Base-by-base conservation (phyloP, 768 basidiomycete species). In the Suillus ampliporus region DNA sequence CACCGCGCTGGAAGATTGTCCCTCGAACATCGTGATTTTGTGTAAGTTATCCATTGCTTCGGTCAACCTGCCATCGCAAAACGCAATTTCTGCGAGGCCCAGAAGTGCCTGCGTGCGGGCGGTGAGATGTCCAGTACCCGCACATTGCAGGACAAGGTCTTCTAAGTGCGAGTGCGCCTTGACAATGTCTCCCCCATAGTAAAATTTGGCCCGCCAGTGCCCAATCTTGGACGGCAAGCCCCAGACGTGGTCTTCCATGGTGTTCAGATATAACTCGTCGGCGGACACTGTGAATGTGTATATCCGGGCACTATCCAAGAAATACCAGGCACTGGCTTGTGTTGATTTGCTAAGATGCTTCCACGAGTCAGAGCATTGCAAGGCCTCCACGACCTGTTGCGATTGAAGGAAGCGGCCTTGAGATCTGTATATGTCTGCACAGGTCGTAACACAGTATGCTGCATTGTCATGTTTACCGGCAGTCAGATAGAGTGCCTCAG, bases 1-100 rank as follows among this genome's bases (percentile, higher is more conserved):
- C 7, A 4, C 3, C 0, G n/a, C n/a, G n/a, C n/a, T n/a, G 0
- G 23, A 26, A 9, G 1, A 1, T 9, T 48, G 23, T 26, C 46
- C 46, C 14, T 48, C 2, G 3, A 15, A 47, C 23, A 47, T 48
- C 26, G 8, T 15, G 47, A 48, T 8, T 26, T 15, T 2, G 7
- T 48, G 47, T 1, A 48, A 15, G 15, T 2, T 17, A 26, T 48
- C 15, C 15, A 48, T 48, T 3, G 26, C 26, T 0, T 48, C 15
- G 2, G 26, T 17, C 17, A 48, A 26, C 15, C 47, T 48, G 47
- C 26, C 26, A 26, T 48, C 8, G 23, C 7, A 48, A 17, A 26
- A 9, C 26, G 47, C 26, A 1, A 48, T 15, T 2, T 17, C 8
- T 26, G 47, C 47, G 15, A 48, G 47, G 3, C 23, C 26, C 1